Evolutionary conservation across 2,329 filamentous ascomycete species (phyloP), one percentile per base, ranked within the genome.

Genomic region (Trichophyton benhamiae): DNA sequence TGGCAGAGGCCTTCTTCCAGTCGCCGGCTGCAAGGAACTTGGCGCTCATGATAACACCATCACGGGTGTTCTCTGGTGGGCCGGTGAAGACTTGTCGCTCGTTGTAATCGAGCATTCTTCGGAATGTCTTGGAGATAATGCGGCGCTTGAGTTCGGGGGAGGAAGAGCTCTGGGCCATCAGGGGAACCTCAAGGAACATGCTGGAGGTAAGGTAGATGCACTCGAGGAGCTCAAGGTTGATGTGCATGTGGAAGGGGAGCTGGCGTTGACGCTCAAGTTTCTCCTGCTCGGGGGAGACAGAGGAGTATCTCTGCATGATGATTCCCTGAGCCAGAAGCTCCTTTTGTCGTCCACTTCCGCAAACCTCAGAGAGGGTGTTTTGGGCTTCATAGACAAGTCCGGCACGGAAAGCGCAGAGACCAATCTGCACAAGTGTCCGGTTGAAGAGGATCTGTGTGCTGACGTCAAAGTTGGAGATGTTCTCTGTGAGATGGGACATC

Each of bases 161-260:
- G 6, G 92, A 97, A 67, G 94, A 94, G 41, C 92, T 95, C 77
- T 97, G 94, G 57, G 94, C 95, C 68, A 99, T 86, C 55, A 97
- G 86, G 63, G 94, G 94, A 65, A 99, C 97, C 79, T 99, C 94
- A 62, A 99, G 84, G 67, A 99, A 87, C 94, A 99, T 99, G 78
- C 91, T 96, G 81, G 92, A 97, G 58, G 94, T 97, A 63, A 99
- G 83, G 79, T 99, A 99, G 65, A 97, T 92, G 72, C 94, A 97
- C 80, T 99, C 94, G 44, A 99, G 84, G 61, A 99, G 84, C 76
- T 99, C 94, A 59, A 99, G 83, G 81, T 99, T 99, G 82, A 99
- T 99, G 83, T 99, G 94, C 91, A 99, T 96, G 81, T 99, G 94
- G 86, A 99, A 99, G 42, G 94, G 94, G 67, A 99, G 83, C 79